Evolutionary conservation across 805 yeast genomes (phyloP).

Genomic region (Saturnispora sanitii): DNA sequence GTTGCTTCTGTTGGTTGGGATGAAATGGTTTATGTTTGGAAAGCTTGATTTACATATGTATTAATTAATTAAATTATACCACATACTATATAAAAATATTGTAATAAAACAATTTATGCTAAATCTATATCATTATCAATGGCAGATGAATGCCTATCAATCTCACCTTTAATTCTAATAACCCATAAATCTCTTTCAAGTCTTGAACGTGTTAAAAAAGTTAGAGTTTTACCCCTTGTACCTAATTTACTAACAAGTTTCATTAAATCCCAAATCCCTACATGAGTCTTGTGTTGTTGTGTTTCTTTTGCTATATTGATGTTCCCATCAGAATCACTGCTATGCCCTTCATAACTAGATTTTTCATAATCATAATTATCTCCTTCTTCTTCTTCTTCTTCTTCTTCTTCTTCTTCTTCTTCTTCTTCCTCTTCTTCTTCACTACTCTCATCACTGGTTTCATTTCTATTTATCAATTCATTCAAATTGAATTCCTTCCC

Average conservation of each 20-base stretch:
- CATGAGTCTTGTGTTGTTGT: not conserved
- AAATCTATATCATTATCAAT: constrained; percentile 11
- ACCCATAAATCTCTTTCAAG: constrained; percentile 86
- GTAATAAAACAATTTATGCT: not conserved
- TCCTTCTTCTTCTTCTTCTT: constrained; percentile 6
- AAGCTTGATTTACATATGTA: constrained; percentile 30
- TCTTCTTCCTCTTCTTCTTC: not conserved
- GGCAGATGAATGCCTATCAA: constrained; percentile 28
- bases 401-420: not conserved
- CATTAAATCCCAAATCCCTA: constrained; percentile 25
- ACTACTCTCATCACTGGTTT: not conserved
- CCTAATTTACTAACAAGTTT: constrained; percentile 48
- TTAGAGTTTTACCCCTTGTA: constrained; percentile 54
- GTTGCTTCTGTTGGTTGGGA: constrained; percentile 95
- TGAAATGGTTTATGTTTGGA: constrained; percentile 88
- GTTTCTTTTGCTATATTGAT: not conserved
- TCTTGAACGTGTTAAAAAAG: constrained; percentile 72
- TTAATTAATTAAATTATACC: not conserved
- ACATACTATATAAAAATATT: not conserved
- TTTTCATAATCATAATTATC: constrained; percentile 5
- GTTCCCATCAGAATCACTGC: too few relatives aligned
- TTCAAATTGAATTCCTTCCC: not conserved
- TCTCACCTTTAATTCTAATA: constrained; percentile 32
- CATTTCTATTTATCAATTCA: not conserved
- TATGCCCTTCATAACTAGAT: too few relatives aligned